phyloP scores from a whole-genome alignment of 306 rosid species.

The Medicago ruthenica region DNA sequence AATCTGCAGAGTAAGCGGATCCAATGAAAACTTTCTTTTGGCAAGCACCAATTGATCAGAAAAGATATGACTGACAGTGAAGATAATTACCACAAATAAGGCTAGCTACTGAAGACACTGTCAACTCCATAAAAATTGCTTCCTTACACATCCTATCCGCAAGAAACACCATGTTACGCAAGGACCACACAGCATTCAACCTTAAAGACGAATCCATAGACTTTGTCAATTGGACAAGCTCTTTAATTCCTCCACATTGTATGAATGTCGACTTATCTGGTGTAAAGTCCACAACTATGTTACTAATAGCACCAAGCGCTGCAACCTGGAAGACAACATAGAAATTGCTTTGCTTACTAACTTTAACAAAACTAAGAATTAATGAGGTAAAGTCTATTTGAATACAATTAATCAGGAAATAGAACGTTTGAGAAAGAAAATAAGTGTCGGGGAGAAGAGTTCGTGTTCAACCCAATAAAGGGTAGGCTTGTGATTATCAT shows the following conservation, averaged over 20 bases:
- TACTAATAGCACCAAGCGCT: slow-evolving; percentile 82
- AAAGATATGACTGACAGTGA: slow-evolving; percentile 16
- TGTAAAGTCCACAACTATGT: slow-evolving; percentile 78
- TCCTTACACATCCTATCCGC: slow-evolving; percentile 71
- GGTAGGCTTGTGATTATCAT: not conserved
- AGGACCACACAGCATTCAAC: slow-evolving; percentile 83
- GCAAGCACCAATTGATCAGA: slow-evolving; percentile 21
- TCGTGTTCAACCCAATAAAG: slow-evolving; percentile 3
- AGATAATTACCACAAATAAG: slow-evolving; percentile 74
- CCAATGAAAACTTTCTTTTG: slow-evolving; percentile 36
- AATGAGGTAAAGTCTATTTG: not conserved
- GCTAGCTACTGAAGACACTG: slow-evolving; percentile 73
- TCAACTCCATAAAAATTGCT: slow-evolving; percentile 69
- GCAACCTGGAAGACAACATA: slow-evolving; percentile 74
- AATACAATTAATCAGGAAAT: not conserved
- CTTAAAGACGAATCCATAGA: slow-evolving; percentile 86
- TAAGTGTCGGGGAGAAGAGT: not conserved
- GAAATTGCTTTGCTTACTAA: slow-evolving; percentile 21
- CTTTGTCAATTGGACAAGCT: slow-evolving; percentile 79
- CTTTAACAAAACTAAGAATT: slow-evolving; percentile 5
- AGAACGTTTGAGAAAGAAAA: not conserved
- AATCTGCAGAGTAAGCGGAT: slow-evolving; percentile 62
- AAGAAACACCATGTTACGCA: slow-evolving; percentile 88
- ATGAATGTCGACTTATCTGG: slow-evolving; percentile 63
- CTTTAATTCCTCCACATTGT: slow-evolving; percentile 81